Conservation (phyloP, 768 basidiomycete species). For the Auricularia cornea region DNA sequence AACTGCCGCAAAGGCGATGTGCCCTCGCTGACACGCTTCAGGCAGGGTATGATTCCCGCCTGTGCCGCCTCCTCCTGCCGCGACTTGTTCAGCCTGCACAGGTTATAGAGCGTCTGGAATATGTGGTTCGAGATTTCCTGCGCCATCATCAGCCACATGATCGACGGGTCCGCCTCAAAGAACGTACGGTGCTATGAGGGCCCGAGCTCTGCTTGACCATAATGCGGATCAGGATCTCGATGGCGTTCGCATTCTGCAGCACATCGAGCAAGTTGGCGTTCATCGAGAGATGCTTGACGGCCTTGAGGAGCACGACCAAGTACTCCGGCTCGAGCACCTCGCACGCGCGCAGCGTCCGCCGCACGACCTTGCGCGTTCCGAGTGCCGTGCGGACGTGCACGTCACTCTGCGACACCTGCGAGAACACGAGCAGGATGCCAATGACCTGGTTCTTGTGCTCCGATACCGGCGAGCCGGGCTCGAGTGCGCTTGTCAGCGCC, state of each 20-base stretch:
- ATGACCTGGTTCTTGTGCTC: slow-evolving; percentile 87
- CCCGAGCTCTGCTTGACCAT: slow-evolving; percentile 75
- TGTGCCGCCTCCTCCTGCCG: slow-evolving; percentile 96
- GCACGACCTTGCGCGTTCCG: slow-evolving; percentile 79
- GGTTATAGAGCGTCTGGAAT: slow-evolving; percentile 95
- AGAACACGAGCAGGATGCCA: slow-evolving; percentile 82
- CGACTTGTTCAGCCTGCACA: slow-evolving; percentile 88
- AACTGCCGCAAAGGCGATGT: slow-evolving; percentile 95
- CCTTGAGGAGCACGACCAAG: slow-evolving; percentile 83
- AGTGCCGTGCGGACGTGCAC: slow-evolving; percentile 88
- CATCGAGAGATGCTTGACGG: slow-evolving; percentile 95
- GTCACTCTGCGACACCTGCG: slow-evolving; percentile 93
- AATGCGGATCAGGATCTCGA: slow-evolving; percentile 82
- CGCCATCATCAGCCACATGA: not conserved
- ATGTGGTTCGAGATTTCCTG: slow-evolving; percentile 97
- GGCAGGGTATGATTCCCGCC: slow-evolving; percentile 86
- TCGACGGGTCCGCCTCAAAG: not conserved
- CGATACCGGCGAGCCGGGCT: slow-evolving; percentile 50
- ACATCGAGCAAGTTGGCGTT: slow-evolving; percentile 83
- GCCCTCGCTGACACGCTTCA: slow-evolving; percentile 81
- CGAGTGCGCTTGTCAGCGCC: slow-evolving; percentile 83
- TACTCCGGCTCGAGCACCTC: slow-evolving; percentile 81
- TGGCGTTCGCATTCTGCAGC: slow-evolving; percentile 90
- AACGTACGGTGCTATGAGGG: slow-evolving; percentile 62
- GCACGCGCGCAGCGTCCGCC: slow-evolving; percentile 85